Base-by-base conservation (phyloP, 1,284 basidiomycete genomes). In the Grifola frondosa region DNA sequence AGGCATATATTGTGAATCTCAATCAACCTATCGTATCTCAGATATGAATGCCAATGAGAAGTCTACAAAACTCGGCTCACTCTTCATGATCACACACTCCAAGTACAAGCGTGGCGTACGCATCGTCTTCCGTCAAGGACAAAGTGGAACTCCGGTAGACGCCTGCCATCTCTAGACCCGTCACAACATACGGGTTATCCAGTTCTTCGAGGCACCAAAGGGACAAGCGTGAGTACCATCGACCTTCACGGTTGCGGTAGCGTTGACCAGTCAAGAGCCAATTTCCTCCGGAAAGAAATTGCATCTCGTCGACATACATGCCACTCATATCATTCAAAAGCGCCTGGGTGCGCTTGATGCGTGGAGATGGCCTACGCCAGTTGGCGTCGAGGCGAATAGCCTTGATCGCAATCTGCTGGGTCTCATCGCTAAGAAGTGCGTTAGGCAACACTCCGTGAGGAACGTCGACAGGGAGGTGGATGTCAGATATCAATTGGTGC, bases 381-480 rank as follows among this genome's bases (percentile, higher is more conserved):
- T 75, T 80, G 30, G 55, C 62, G 33, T 82, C 75, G 17, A 82
- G 63, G 21, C 65, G 70, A 42, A 80, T 57, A 6, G 77, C 74
- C 31, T 62, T 62, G 13, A 74, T 62, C 5, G 60, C 63, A 26
- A 64, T 61, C 11, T 53, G 53, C 40, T 70, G 67, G 16, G 75
- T 53, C 30, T 67, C 52, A 21, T 56, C 47, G 11, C 63, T 64
- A 1, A 65, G 48, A 2, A 74, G 59, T 23, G 56, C 37, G 19
- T 44, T 32, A 3, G 49, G 49, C 35, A 57, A 43, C 5, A 54
- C 48, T 37, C 65, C 59, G 23, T 41, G 46, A 19, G 67, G 60
- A 19, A 70, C 52, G 44, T 71, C 67, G 19, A 73, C 44, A 7
- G 67, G 64, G 3, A 74, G 45, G 21, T 59, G 44, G 15, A 65